A percentile compares a stretch with the other conserved stretches of the same genome.
Evolutionary conservation across 140 eudicot genomes (phyloP).

Genomic region (Cichorium intybus): DNA sequence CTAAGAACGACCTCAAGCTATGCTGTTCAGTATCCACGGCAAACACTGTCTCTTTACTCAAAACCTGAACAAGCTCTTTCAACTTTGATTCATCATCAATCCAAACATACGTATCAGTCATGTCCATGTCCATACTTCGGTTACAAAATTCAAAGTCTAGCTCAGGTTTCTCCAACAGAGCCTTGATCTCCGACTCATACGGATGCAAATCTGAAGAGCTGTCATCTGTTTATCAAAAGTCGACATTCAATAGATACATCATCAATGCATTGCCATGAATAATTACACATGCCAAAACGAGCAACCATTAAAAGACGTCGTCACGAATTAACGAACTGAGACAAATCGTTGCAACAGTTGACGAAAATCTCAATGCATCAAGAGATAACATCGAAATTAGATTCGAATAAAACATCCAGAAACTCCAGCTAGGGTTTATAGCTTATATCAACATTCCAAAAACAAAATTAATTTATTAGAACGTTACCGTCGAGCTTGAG

Average conservation of each 20-base stretch:
- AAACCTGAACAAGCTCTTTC: conserved; percentile 55
- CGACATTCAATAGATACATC: neutral
- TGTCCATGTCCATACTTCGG: conserved; percentile 30
- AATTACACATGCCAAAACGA: neutral
- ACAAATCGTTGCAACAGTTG: neutral
- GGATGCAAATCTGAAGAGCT: conserved; percentile 58
- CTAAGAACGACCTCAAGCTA: conserved; percentile 81
- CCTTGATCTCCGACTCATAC: conserved; percentile 55
- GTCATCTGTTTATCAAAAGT: conserved; percentile 26
- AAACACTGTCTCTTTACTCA: conserved; percentile 69
- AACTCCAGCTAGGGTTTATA: conserved; percentile 31
- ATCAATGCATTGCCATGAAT: conserved; percentile 4
- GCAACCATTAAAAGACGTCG: neutral
- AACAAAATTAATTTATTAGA: neutral
- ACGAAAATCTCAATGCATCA: neutral
- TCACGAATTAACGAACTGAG: neutral
- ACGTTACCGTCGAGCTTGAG: conserved; percentile 49
- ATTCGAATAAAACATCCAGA: conserved; percentile 2
- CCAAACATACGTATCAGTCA: conserved; percentile 56
- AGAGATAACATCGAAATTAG: neutral
- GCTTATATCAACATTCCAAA: neutral
- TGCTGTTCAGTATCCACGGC: conserved; percentile 98
- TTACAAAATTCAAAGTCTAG: conserved; percentile 31
- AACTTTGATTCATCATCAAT: conserved; percentile 68
- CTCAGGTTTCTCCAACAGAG: conserved; percentile 46